Conservation (phyloP, 148 eudicot species). For the Nepenthes gracilis region DNA sequence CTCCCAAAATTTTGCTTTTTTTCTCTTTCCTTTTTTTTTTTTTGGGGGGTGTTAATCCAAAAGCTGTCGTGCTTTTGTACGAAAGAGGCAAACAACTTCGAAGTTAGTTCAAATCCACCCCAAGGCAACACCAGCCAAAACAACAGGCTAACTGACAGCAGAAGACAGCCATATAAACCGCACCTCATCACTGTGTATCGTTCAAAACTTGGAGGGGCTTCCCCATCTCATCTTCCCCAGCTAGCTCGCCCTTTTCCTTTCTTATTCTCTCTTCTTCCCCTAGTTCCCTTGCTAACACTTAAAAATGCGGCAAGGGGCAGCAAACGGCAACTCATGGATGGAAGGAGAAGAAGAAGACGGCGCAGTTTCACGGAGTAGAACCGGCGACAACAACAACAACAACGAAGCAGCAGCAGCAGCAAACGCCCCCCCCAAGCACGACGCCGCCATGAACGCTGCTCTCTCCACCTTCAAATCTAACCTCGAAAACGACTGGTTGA, state of each 20-base stretch:
- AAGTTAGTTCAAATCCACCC: too few species aligned
- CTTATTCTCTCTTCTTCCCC: too few species aligned
- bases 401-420: neutral
- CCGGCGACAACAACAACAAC: too few species aligned
- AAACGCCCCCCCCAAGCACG: neutral
- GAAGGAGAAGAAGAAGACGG: conserved; percentile 30
- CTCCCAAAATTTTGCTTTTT: too few species aligned
- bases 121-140: too few species aligned
- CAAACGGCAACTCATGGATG: conserved; percentile 34
- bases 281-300: neutral
- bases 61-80: too few species aligned
- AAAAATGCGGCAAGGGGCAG: conserved; percentile 25
- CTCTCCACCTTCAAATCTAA: conserved; percentile 24
- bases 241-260: neutral
- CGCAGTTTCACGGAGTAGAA: conserved; percentile 24
- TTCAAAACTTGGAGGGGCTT: too few species aligned
- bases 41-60: too few species aligned
- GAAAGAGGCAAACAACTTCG: too few species aligned
- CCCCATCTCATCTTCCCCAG: neutral
- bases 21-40: too few species aligned
- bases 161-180: neutral
- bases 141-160: too few species aligned
- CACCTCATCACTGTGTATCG: neutral
- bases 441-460: conserved; percentile 6
- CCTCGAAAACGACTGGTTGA: conserved; percentile 30